Percentiles rank a stretch among this genome's conserved stretches.
These are phyloP conservation scores for Exophiala bonariae DNA, from an alignment of 2,329 filamentous ascomycete species.

Conservation along the genomic window DNA sequence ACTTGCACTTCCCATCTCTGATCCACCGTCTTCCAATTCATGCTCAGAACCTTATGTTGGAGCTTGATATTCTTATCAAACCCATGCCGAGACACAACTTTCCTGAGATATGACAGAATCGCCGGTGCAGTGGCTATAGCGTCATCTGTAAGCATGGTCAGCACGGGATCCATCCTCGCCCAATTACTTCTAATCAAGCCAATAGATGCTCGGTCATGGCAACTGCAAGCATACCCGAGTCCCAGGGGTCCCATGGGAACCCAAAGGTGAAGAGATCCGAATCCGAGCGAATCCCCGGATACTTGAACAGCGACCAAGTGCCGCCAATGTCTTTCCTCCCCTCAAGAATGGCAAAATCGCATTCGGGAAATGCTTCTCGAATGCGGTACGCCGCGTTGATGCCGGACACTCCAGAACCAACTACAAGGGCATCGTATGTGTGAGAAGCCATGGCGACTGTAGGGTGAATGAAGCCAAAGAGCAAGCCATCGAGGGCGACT, in stretches of 20 bases:
- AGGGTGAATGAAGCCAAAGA: too few relatives aligned
- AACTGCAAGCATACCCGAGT: slow-evolving; percentile 32
- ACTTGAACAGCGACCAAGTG: slow-evolving; percentile 76
- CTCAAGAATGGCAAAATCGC: slow-evolving; percentile 67
- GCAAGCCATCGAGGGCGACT: too few relatives aligned
- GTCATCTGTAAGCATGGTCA: too few relatives aligned
- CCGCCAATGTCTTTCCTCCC: slow-evolving; percentile 65
- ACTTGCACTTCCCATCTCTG: slow-evolving; percentile 56
- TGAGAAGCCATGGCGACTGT: not conserved
- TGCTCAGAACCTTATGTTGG: slow-evolving; percentile 53
- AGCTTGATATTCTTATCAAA: slow-evolving; percentile 51
- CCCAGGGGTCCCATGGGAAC: slow-evolving; percentile 71
- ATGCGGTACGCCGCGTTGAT: slow-evolving; percentile 49
- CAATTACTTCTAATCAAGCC: too few relatives aligned
- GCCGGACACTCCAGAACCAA: slow-evolving; percentile 50
- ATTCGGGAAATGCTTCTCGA: slow-evolving; percentile 30
- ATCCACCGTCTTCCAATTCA: slow-evolving; percentile 52
- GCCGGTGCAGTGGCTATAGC: not conserved
- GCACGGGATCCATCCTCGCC: too few relatives aligned
- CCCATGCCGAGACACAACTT: slow-evolving; percentile 16
- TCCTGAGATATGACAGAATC: not conserved
- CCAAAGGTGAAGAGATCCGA: slow-evolving; percentile 62
- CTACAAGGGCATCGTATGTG: slow-evolving; percentile 44
- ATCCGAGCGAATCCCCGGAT: slow-evolving; percentile 64
- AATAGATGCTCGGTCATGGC: too few relatives aligned